Conservation (phyloP, 345 rosid genomes). For the Camelina sativa region DNA sequence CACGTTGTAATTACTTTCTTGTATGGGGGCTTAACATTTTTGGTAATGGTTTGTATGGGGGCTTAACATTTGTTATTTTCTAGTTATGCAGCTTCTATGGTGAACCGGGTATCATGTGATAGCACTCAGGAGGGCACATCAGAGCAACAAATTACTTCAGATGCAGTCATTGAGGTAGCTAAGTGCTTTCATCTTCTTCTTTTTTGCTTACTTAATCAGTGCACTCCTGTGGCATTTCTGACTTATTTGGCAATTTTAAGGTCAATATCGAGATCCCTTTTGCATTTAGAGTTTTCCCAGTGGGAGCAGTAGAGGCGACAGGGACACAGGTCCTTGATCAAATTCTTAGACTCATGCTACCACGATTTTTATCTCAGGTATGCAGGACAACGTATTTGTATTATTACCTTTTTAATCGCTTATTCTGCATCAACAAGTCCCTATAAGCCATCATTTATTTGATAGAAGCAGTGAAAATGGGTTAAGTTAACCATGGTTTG, state of each 20-base stretch:
- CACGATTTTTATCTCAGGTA: constrained; percentile 95
- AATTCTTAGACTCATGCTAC: constrained; percentile 81
- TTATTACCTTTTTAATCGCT: background rate
- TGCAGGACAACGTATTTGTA: constrained; percentile 13
- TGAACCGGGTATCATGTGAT: constrained; percentile 75
- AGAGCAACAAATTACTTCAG: constrained; percentile 73
- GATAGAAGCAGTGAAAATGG: too few relatives aligned
- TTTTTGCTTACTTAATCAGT: background rate
- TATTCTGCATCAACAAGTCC: background rate
- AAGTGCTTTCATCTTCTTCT: constrained; percentile 3
- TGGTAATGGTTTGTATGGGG: constrained; percentile 9
- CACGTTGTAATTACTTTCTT: constrained; percentile 14
- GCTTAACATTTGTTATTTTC: constrained; percentile 39
- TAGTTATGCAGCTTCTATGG: constrained; percentile 88
- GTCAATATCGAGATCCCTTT: constrained; percentile 81
- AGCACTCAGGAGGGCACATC: constrained; percentile 47
- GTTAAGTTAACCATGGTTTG: too few relatives aligned
- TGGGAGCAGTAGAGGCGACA: constrained; percentile 71
- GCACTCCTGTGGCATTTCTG: constrained; percentile 4
- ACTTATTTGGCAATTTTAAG: constrained; percentile 46
- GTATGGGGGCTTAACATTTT: constrained; percentile 33
- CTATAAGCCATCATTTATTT: background rate
- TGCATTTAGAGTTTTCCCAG: constrained; percentile 76
- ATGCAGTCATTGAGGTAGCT: constrained; percentile 83
- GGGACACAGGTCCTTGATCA: constrained; percentile 86